phyloP scores from a whole-genome alignment of 306 rosid genomes.

The Quercus mongolica region DNA sequence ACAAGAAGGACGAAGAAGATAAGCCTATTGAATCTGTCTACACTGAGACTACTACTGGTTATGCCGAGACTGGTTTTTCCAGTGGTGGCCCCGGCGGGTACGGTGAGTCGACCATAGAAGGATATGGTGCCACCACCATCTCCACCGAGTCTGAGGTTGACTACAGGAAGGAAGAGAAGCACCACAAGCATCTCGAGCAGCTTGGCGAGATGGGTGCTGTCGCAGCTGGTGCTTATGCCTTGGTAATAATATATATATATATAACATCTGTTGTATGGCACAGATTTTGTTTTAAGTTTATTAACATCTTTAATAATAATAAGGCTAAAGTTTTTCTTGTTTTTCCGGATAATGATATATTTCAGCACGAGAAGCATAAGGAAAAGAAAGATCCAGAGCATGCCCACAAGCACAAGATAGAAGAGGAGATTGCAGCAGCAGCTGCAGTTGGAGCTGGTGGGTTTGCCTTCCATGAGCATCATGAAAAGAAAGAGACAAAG shows the following conservation, averaged over 20 bases:
- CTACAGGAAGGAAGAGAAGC: conserved; percentile 66
- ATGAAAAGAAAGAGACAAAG: conserved; percentile 57
- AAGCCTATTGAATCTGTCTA: conserved; percentile 1
- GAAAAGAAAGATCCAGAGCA: conserved; percentile 57
- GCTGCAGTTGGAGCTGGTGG: conserved; percentile 72
- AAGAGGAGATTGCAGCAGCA: conserved; percentile 64
- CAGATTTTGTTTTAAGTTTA: too few species aligned
- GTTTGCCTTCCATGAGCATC: conserved; percentile 71
- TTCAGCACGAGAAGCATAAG: conserved; percentile 68
- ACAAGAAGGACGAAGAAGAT: conserved; percentile 47
- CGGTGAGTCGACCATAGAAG: background rate
- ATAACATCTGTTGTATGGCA: too few species aligned
- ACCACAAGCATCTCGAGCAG: conserved; percentile 59
- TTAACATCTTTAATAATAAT: too few species aligned
- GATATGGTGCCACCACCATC: background rate
- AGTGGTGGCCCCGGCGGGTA: background rate
- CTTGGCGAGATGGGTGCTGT: conserved; percentile 46
- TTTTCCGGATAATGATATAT: background rate
- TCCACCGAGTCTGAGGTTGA: conserved; percentile 21
- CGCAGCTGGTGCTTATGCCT: conserved; percentile 58
- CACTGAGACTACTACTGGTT: background rate
- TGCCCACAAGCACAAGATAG: conserved; percentile 67
- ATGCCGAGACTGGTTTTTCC: background rate
- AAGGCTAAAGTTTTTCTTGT: too few species aligned
- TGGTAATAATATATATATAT: conserved; percentile 36